phyloP scores from a whole-genome alignment of 2,329 filamentous ascomycete genomes.

The Lachnellula subtilissima region DNA sequence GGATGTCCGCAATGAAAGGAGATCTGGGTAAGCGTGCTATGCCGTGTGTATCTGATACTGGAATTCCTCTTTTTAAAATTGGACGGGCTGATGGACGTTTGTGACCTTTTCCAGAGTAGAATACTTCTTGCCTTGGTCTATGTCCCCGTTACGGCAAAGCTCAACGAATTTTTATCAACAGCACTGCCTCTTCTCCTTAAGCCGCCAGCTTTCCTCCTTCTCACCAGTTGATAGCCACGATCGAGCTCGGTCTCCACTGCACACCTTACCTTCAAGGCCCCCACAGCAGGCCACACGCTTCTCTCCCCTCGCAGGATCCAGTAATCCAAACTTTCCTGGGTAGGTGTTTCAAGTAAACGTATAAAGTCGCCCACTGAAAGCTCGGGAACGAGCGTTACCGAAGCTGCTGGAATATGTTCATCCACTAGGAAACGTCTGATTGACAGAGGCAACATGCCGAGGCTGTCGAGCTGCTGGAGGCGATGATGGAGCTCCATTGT shows the following conservation, averaged over 20 bases:
- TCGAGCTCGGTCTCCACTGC: constrained; percentile 86
- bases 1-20: no score
- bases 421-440: constrained; percentile 76
- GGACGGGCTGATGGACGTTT: no score
- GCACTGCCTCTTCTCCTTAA: constrained; percentile 30
- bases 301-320: constrained; percentile 83
- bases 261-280: constrained; percentile 74
- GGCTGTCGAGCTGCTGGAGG: constrained; percentile 71
- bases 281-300: constrained; percentile 86
- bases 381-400: constrained; percentile 77
- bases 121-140: not conserved
- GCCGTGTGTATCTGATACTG: no score
- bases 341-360: constrained; percentile 77
- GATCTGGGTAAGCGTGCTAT: no score
- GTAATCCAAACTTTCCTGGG: constrained; percentile 67
- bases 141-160: not conserved
- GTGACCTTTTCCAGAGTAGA: no score
- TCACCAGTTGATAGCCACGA: constrained; percentile 73
- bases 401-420: constrained; percentile 73
- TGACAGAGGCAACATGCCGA: constrained; percentile 65
- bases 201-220: constrained; percentile 43
- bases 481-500: constrained; percentile 76
- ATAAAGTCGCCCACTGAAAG: constrained; percentile 69
- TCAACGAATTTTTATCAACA: constrained; percentile 18
- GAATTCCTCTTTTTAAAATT: no score